Conservation (phyloP, 345 rosid species). For the Geranium rotundifolium region DNA sequence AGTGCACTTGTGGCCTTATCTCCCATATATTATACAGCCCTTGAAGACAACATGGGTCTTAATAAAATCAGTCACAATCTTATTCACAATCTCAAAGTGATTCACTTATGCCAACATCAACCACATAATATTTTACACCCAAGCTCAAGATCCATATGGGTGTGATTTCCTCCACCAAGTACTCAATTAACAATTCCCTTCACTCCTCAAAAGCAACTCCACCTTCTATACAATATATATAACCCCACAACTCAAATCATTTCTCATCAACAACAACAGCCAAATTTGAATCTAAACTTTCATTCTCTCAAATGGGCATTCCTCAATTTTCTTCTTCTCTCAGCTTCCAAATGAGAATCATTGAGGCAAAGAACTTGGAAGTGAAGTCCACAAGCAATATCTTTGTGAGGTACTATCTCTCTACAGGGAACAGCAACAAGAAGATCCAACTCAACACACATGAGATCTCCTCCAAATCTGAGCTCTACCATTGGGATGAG, state of each 20-base stretch:
- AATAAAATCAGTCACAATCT: no score
- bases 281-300: not conserved
- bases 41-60: not conserved
- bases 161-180: no score
- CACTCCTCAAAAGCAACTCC: no score
- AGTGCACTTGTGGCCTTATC: not conserved
- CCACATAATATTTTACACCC: no score
- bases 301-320: not conserved
- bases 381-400: constrained; percentile 24
- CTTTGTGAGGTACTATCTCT: constrained; percentile 59
- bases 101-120: no score
- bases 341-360: constrained; percentile 43
- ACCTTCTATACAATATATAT: no score
- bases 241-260: not conserved
- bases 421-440: constrained; percentile 34
- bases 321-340: constrained; percentile 5
- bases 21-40: not conserved
- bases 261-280: not conserved
- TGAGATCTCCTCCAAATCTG: constrained; percentile 31
- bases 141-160: no score
- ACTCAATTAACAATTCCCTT: no score
- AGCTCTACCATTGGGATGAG: constrained; percentile 37
- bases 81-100: no score
- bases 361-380: constrained; percentile 57
- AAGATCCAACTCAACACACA: constrained; percentile 40